Base-by-base conservation (phyloP, 345 rosid species). In the Melaleuca quinquenervia region DNA sequence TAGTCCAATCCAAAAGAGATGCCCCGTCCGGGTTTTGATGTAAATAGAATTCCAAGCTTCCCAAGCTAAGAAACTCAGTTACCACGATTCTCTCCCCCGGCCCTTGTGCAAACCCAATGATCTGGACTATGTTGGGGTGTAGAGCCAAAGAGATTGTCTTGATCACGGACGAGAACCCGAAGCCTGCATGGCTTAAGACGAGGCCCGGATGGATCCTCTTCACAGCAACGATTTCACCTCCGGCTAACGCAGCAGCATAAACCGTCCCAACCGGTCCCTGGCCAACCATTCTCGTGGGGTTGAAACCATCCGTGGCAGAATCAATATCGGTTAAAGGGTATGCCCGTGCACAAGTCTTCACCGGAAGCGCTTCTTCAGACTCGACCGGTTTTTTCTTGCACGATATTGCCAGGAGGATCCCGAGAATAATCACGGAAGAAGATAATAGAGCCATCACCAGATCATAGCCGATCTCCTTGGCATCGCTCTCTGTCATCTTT, bases 71-170 rank as follows among this genome's bases (percentile, higher is more conserved):
- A 83, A 92, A 93, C 76, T 94, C 99, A 9, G 88, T 92, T 0
- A 94, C 91, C 6, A 96, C 82, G 74, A 96, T 91, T 78, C 99
- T 92, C 87, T 96, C 98, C 1, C 96, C 98, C 1, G 98, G 98
- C n/a, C 97, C 98, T 82, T 96, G 96, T 1, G 98, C 93, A 64
- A 88, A 90, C 41, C 98, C 99, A 56, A 93, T 8, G 16, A 96
- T 89, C 7, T 95, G 88, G 2, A 94, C 98, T 86, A 94, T 85
- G 85, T 95, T 91, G 1, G 92, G 95, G 80, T 96, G 98, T 2
- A 87, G 91, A 5, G 95, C 93, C 64, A 91, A 89, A 55, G 98
- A 94, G 26, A 96, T 93, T 20, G 94, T 84, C 86, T 91, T 94
- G 44, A 95, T 84, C 26, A 91, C 90, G 3, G 96, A 87, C 12